Base-by-base conservation (phyloP, 306 rosid species). In the Leucaena leucocephala region DNA sequence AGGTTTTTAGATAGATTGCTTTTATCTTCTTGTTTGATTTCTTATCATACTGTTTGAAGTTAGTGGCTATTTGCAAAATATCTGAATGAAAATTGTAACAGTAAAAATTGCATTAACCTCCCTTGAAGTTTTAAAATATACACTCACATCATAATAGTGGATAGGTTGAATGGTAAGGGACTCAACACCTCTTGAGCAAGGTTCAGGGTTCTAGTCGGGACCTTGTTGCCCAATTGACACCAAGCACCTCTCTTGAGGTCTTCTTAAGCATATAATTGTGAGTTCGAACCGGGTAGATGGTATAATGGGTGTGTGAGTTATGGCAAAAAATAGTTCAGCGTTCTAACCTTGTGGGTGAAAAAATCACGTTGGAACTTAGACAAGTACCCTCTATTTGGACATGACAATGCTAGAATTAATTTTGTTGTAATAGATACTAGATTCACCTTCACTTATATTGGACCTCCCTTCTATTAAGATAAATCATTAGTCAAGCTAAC, bases 1-100 rank as follows among this genome's bases (percentile, higher is more conserved):
- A 71, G 91, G 94, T 91, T 76, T 43, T 75, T 54, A 34, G 19
- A 13, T 55, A 19, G 33, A 7, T 52, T 55, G 12, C 39, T 10
- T 27, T 72, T 63, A 27, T 65, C n/a, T 34, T 50, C 5, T 38
- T 33, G 19, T 57, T 21, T 55, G 62, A 50, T 34, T 67, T 73
- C 15, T 62, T 54, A 42, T 62, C 40, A 46, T 59, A 68, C 78
- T 71, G 34, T 72, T 61, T 57, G 54, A 46, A 52, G 34, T 57
- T 74, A 12, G 54, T 59, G 17, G 58, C 59, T 54, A 46, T 70
- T 52, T 39, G 35, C n/a, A 71, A 71, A 66, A 39, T 35, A 43
- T 45, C 39, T 27, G 35, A 55, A 42, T 33, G 45, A 8, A 39
- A 66, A 16, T 40, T 39, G 36, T 59, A 17, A 16, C 7, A n/a